These are phyloP conservation scores for Colletotrichum karsti DNA, from an alignment of 2,329 filamentous ascomycete genomes.

Conservation along the genomic window DNA sequence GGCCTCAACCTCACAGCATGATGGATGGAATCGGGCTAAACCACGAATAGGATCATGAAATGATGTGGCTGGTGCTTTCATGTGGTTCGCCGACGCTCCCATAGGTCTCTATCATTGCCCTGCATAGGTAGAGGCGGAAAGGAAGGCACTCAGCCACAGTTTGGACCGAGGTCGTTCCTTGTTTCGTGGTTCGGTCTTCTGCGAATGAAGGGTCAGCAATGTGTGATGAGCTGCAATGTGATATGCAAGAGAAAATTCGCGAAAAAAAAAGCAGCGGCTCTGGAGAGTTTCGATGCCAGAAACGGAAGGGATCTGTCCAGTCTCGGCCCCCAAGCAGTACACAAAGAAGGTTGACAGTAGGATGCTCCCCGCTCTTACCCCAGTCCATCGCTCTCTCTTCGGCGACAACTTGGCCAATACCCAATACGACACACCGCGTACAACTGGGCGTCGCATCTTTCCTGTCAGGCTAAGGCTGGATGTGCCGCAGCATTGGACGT, in stretches of 20 bases:
- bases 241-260: background rate
- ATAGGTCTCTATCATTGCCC: no score
- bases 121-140: background rate
- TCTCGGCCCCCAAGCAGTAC: background rate
- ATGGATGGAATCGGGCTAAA: no score
- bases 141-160: conserved; percentile 13
- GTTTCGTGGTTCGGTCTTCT: background rate
- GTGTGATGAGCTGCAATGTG: conserved; percentile 3
- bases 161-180: background rate
- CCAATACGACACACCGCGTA: no score
- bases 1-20: background rate
- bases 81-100: conserved; percentile 8
- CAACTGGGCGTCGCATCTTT: background rate
- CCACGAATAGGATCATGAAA: background rate
- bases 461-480: background rate
- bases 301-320: background rate
- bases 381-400: conserved; percentile 13
- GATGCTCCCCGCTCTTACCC: background rate
- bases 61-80: conserved; percentile 13
- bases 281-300: background rate
- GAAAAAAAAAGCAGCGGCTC: background rate
- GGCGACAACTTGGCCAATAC: conserved; percentile 2
- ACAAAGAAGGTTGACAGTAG: background rate
- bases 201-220: background rate
- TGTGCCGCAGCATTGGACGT: background rate